Evolutionary conservation across 257 asterid species (phyloP).

Genomic region (Osmanthus fragrans): DNA sequence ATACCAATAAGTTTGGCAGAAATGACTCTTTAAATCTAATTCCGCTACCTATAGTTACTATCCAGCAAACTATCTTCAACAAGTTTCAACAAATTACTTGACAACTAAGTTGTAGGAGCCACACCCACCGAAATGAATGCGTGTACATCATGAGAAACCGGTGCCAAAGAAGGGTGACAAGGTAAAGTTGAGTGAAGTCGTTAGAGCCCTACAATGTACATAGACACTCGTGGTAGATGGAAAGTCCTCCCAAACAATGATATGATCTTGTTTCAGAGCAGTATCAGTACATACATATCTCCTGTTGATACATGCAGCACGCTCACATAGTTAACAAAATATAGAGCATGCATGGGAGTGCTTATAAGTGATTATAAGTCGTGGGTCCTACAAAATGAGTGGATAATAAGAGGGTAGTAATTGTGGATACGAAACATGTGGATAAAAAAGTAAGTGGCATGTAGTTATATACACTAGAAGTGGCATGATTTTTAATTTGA

Average conservation of each 20-base stretch:
- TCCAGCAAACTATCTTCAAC: not conserved
- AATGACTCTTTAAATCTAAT: not conserved
- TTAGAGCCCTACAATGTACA: not conserved
- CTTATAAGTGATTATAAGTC: no score
- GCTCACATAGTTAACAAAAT: not conserved
- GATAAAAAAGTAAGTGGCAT: no score
- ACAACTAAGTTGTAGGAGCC: not conserved
- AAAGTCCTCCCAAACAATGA: not conserved
- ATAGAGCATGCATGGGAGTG: not conserved
- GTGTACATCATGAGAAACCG: not conserved
- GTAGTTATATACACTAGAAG: not conserved
- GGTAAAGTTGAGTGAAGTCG: not conserved
- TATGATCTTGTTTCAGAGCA: not conserved
- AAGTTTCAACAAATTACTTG: not conserved
- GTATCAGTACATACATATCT: not conserved
- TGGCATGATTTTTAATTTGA: not conserved
- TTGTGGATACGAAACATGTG: no score
- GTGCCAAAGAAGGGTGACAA: not conserved
- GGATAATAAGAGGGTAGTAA: no score
- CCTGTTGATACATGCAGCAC: not conserved
- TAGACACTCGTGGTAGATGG: not conserved
- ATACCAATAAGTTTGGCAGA: not conserved
- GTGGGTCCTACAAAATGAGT: no score
- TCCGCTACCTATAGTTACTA: not conserved
- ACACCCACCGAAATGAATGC: not conserved